phyloP scores from a whole-genome alignment of 257 asterid genomes.

The Solanum bukasovii region DNA sequence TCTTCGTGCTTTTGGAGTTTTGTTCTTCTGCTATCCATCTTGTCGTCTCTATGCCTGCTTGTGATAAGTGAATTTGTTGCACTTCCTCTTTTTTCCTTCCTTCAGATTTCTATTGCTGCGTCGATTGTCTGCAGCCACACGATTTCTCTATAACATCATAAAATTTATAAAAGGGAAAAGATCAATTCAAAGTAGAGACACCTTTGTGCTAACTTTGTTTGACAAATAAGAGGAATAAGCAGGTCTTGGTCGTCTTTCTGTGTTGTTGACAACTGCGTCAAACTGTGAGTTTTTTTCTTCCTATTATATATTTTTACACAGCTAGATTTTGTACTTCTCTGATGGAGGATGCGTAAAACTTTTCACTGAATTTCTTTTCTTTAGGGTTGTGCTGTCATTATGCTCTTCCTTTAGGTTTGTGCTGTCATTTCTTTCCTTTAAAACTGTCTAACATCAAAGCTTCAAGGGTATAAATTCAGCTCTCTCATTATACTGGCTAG shows the following conservation, averaged over 20 bases:
- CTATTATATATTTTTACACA: neutral
- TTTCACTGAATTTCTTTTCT: neutral
- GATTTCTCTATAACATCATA: neutral
- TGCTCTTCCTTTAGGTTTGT: neutral
- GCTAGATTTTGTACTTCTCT: neutral
- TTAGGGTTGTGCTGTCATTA: neutral
- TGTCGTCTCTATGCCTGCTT: neutral
- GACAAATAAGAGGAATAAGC: neutral
- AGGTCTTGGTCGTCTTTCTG: neutral
- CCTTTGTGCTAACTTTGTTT: neutral
- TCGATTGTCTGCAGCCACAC: neutral
- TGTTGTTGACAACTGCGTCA: neutral
- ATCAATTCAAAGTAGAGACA: neutral
- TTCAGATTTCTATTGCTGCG: neutral
- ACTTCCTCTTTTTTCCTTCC: neutral
- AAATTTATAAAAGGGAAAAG: neutral
- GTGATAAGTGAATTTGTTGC: neutral
- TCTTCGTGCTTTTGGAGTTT: neutral
- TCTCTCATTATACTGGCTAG: neutral
- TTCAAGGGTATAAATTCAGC: neutral
- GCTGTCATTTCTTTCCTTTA: neutral
- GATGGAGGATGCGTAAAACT: neutral
- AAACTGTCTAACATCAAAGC: neutral
- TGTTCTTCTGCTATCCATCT: neutral
- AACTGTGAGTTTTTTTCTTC: neutral